Evolutionary conservation across 2,329 filamentous ascomycete species (phyloP).

Genomic region (Colletotrichum liaoningense): DNA sequence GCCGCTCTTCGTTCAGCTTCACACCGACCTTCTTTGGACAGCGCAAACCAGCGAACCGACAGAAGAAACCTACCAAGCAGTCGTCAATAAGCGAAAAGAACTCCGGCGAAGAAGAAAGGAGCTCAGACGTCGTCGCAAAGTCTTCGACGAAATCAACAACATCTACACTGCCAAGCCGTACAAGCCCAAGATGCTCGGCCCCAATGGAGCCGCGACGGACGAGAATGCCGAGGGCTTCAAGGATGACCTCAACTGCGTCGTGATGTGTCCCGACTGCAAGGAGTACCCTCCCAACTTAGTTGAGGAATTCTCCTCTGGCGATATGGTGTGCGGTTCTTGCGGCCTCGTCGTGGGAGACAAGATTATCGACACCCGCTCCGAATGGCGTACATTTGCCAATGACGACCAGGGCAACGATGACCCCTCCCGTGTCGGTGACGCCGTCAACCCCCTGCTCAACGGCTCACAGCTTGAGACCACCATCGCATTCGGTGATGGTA

Average conservation of each 20-base stretch:
- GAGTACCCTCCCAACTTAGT: slow-evolving; percentile 92
- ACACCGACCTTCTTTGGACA: slow-evolving; percentile 55
- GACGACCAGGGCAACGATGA: slow-evolving; percentile 97
- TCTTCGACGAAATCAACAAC: slow-evolving; percentile 54
- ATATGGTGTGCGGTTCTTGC: slow-evolving; percentile 93
- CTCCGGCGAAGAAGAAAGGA: slow-evolving; percentile 48
- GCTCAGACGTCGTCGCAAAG: slow-evolving; percentile 48
- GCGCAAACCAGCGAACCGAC: slow-evolving; percentile 33
- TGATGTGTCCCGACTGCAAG: slow-evolving; percentile 92
- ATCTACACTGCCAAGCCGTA: slow-evolving; percentile 57
- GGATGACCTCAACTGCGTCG: slow-evolving; percentile 86
- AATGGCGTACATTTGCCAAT: slow-evolving; percentile 99
- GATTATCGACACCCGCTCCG: slow-evolving; percentile 94
- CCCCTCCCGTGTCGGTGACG: slow-evolving; percentile 97
- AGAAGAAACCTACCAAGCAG: slow-evolving; percentile 39
- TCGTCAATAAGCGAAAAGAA: slow-evolving; percentile 48
- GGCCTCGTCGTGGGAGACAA: slow-evolving; percentile 91
- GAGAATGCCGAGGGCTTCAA: slow-evolving; percentile 62
- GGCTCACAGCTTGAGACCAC: slow-evolving; percentile 89
- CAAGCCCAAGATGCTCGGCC: slow-evolving; percentile 59
- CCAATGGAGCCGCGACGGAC: slow-evolving; percentile 42
- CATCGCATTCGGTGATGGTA: slow-evolving; percentile 85
- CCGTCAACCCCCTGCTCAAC: slow-evolving; percentile 88
- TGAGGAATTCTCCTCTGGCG: slow-evolving; percentile 91
- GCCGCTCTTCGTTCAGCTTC: slow-evolving; percentile 73